A percentile compares a stretch with the other conserved stretches of the same genome.
Conservation (phyloP, 2,329 filamentous ascomycete species). For the Blastomyces parvus region DNA sequence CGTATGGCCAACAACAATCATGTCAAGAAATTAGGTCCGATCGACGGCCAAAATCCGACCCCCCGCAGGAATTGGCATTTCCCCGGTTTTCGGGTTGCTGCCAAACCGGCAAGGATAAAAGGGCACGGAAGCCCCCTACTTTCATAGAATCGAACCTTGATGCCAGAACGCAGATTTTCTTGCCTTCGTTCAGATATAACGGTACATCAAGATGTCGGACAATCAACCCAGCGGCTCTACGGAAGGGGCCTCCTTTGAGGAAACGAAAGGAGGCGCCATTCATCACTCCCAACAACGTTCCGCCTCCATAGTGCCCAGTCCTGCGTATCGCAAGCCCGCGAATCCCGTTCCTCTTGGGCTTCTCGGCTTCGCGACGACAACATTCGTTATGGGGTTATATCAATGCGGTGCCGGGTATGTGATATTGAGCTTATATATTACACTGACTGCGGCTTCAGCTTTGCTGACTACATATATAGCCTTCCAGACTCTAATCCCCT, state of each 20-base stretch:
- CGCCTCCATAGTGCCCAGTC: conserved; percentile 12
- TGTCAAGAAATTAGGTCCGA: not conserved
- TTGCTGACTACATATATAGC: conserved; percentile 12
- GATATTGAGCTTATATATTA: not conserved
- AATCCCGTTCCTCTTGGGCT: conserved; percentile 54
- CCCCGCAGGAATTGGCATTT: not conserved
- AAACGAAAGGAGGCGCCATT: not conserved
- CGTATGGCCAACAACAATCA: not conserved
- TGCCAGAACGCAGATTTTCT: not conserved
- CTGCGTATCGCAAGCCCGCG: conserved; percentile 25
- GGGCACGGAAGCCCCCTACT: not conserved
- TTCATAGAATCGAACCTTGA: not conserved
- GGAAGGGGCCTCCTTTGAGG: not conserved
- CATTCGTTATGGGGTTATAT: conserved; percentile 48
- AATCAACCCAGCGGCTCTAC: not conserved
- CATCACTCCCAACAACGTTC: conserved; percentile 4
- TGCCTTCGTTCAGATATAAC: not conserved
- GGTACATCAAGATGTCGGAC: not conserved
- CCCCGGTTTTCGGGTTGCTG: not conserved
- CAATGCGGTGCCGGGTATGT: conserved; percentile 43
- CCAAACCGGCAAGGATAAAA: not conserved
- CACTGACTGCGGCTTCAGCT: not conserved
- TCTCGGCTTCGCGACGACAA: conserved; percentile 56
- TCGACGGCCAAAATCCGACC: not conserved
- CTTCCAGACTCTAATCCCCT: conserved; percentile 20